Evolutionary conservation across 2,329 filamentous ascomycete genomes (phyloP), one percentile per base, ranked within the genome.

Genomic region (Fusarium humuli): DNA sequence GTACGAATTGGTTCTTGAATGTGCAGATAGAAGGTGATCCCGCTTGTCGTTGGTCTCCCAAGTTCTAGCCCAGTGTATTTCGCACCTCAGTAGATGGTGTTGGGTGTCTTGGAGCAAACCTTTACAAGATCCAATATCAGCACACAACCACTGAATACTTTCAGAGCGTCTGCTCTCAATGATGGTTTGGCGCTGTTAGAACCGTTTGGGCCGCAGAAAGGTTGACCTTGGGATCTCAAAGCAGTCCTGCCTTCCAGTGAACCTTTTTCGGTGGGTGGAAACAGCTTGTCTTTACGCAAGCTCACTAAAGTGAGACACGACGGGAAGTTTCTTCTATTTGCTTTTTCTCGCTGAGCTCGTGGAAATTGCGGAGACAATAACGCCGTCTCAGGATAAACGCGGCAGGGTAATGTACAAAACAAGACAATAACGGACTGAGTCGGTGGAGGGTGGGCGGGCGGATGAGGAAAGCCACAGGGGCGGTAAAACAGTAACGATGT

Each of bases 261-360:
- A 64, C 50, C 53, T 54, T 64, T 61, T 48, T 53, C 60, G 55
- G 59, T 60, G 59, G 52, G 48, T 50, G 50, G 49, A 54, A 63
- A 57, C 32, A 37, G 32, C 59, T 65, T 47, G 55, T 61, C 45
- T 65, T 73, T 61, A 58, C 72, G 64, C 69, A 66, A 49, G 42
- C 60, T 62, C 40, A 47, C 55, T 41, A 62, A 58, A 64, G 61
- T 75, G 70, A 75, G 72, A 75, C 73, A 75, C 60, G 42, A 57
- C 70, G 61, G 69, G 63, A 65, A 68, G 61, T 61, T 73, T 69
- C 59, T 56, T 66, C 56, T 60, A 62, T 54, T 69, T 75, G 65
- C 68, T 74, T 73, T 72, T 74, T 65, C 64, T 71, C 56, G 55
- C 53, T 61, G 59, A 61, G 66, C 65, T 72, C 73, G 73, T 74